Conservation (phyloP, 352 stramenopile genomes). For the Pythium brassicae region DNA sequence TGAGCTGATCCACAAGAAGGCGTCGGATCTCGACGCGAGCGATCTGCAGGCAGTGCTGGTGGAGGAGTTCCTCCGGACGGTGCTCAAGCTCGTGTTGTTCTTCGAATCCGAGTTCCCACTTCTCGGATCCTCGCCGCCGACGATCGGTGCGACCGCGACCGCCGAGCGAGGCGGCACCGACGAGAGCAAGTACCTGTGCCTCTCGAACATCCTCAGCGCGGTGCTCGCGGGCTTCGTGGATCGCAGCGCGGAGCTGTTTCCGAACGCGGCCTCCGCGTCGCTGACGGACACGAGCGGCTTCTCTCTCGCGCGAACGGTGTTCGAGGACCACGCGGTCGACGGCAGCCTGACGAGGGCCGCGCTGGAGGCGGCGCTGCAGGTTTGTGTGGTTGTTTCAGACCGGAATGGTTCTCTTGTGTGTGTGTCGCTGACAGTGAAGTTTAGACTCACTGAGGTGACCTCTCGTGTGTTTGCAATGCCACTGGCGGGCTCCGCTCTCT, state of each 20-base stretch:
- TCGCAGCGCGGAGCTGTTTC: conserved; percentile 48
- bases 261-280: conserved; percentile 13
- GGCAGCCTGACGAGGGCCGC: conserved; percentile 19
- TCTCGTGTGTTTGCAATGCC: too few species aligned
- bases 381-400: conserved; percentile 8
- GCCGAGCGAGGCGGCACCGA: conserved; percentile 13
- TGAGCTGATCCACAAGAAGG: conserved; percentile 62
- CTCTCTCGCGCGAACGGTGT: conserved; percentile 7
- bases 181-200: conserved; percentile 37
- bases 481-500: too few species aligned
- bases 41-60: conserved; percentile 73
- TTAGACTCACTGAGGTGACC: conserved; percentile 8
- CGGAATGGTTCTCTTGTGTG: neutral
- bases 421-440: neutral
- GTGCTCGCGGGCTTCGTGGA: conserved; percentile 50
- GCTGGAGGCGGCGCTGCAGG: conserved; percentile 29
- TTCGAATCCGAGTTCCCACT: conserved; percentile 65
- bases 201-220: conserved; percentile 67
- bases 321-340: conserved; percentile 25
- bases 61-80: conserved; percentile 69
- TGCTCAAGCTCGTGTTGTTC: conserved; percentile 71
- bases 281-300: conserved; percentile 8
- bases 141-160: neutral
- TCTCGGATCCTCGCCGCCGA: neutral
- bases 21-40: conserved; percentile 54